Percentiles rank a stretch among this genome's conserved stretches.
Evolutionary conservation across 108 stramenopile species (phyloP).

Genomic region (Aurantiochytrium sp.): DNA sequence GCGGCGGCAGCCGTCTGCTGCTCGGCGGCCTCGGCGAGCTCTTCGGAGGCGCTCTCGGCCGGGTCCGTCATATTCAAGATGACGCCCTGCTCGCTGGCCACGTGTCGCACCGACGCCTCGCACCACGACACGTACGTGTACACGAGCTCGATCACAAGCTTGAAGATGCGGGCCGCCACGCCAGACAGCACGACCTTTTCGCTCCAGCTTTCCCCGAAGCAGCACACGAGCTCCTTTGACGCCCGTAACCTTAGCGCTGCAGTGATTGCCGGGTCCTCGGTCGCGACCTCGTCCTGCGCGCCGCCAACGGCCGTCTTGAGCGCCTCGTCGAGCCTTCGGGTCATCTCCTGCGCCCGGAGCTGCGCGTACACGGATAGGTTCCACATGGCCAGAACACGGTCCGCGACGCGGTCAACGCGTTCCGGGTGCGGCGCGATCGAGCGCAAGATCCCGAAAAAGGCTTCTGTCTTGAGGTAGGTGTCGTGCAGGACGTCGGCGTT

Average conservation of each 20-base stretch:
- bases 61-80: not conserved
- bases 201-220: not conserved
- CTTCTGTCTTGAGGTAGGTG: conserved; percentile 10
- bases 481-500: not conserved
- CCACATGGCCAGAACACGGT: not conserved
- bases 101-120: not conserved
- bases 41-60: not conserved
- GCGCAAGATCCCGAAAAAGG: not conserved
- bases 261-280: too few species aligned
- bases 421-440: not conserved
- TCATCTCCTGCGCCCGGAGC: conserved; percentile 1
- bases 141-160: not conserved
- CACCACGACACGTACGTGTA: not conserved
- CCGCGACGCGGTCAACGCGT: not conserved
- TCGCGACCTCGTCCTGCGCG: too few species aligned
- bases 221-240: not conserved
- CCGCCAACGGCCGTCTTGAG: too few species aligned
- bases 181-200: not conserved
- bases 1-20: not conserved
- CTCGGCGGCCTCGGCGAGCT: not conserved
- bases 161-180: not conserved
- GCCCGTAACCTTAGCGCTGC: not conserved
- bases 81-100: not conserved
- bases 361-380: conserved; percentile 13
- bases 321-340: not conserved